Base-by-base conservation (phyloP, 345 rosid species). In the Gynandropsis gynandra region DNA sequence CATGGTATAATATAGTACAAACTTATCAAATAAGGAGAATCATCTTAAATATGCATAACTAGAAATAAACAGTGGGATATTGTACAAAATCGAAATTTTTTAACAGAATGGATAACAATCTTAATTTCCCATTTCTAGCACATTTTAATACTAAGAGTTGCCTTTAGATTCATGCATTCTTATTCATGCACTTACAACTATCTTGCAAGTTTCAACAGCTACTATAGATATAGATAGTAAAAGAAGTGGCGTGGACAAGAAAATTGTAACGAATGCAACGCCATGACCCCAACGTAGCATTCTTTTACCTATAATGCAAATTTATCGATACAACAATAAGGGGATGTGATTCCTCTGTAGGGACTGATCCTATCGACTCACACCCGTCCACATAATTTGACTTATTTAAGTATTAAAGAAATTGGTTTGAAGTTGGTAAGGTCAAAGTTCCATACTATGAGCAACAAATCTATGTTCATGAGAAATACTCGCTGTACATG, bases 71-170 rank as follows among this genome's bases (percentile, higher is more conserved):
- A n/a, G 11, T 49, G 31, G 21, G 15, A 39, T 20, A 18, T 20
- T 13, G 19, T 13, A 50, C 50, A 32, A 60, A 51, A 24, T n/a
- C 19, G 36, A 60, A 34, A 10, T 15, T n/a, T 13, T 17, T 15
- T 38, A 49, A 37, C 39, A 8, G 43, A 15, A 51, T 13, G 33
- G 10, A 42, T 9, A 42, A 34, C 42, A 4, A 35, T 2, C 9
- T 24, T 24, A 24, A 24, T 24, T 5, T 24, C 5, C 29, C 29
- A 24, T 24, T 24, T 49, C 16, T 16, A 58, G 18, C 19, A 49
- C 48, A 5, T 39, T 48, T 38, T 29, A 24, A 24, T 36, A 16
- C 37, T 1, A 38, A 27, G 29, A 48, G 7, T 38, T 47, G 16
- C 7, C 24, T 46, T 20, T 27, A 24, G 38, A 16, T 27, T 52